phyloP scores from a whole-genome alignment of 495 filamentous ascomycete species.

The Podospora fimiseda region DNA sequence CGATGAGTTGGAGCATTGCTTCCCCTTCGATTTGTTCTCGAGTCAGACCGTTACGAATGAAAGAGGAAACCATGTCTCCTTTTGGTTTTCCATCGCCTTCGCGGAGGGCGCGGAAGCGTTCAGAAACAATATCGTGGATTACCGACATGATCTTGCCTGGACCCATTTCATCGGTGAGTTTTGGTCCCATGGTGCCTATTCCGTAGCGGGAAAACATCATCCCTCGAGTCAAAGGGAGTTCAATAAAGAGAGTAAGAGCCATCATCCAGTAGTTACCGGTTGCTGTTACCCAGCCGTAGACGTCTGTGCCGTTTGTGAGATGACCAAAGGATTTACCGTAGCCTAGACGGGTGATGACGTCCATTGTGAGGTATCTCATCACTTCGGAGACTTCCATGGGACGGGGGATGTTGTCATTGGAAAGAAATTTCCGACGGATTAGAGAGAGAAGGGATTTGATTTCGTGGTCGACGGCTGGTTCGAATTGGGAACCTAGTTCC shows the following conservation, averaged over 20 bases:
- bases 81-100: background rate
- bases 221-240: slow-evolving; percentile 1
- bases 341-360: slow-evolving; percentile 40
- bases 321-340: slow-evolving; percentile 44
- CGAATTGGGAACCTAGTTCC: slow-evolving; percentile 16
- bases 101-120: too few relatives aligned
- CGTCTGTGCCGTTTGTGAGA: slow-evolving; percentile 8
- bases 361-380: slow-evolving; percentile 38
- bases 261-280: background rate
- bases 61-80: slow-evolving; percentile 14
- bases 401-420: slow-evolving; percentile 18
- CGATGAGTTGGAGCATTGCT: slow-evolving; percentile 41
- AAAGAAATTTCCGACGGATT: slow-evolving; percentile 32
- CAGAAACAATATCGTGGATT: slow-evolving; percentile 8
- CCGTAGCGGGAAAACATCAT: slow-evolving; percentile 6
- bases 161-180: too few relatives aligned
- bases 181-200: too few relatives aligned
- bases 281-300: slow-evolving; percentile 3
- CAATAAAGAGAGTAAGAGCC: background rate
- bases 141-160: too few relatives aligned
- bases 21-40: slow-evolving; percentile 35
- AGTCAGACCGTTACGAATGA: slow-evolving; percentile 34
- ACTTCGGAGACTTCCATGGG: slow-evolving; percentile 32
- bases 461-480: slow-evolving; percentile 25
- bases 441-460: slow-evolving; percentile 29